phyloP scores from a whole-genome alignment of 1,284 basidiomycete genomes.

The Marasmius tenuissimus region DNA sequence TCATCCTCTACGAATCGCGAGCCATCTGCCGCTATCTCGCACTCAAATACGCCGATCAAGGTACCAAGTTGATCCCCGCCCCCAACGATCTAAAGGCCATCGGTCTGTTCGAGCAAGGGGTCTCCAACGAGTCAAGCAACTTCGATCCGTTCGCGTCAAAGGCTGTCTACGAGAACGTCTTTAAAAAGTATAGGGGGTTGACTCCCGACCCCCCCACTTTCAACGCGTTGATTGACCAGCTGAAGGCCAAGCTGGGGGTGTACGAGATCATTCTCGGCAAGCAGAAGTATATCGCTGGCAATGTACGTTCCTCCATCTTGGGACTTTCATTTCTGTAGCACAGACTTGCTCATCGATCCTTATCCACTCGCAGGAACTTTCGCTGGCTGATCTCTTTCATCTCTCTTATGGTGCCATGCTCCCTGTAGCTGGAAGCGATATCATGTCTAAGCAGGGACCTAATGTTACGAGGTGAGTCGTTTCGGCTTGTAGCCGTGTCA shows the following conservation, averaged over 20 bases:
- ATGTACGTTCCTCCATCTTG: constrained; percentile 30
- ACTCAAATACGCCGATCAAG: constrained; percentile 29
- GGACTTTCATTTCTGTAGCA: not conserved
- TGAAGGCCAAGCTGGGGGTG: constrained; percentile 41
- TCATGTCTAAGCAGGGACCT: not conserved
- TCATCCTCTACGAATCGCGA: constrained; percentile 38
- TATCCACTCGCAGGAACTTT: not conserved
- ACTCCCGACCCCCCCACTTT: constrained; percentile 20
- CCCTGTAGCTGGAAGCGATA: not conserved
- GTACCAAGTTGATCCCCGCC: constrained; percentile 16
- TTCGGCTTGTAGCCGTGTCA: not conserved
- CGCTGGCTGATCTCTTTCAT: not conserved
- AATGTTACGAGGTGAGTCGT: constrained; percentile 1
- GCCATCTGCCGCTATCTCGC: constrained; percentile 43
- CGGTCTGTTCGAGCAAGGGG: constrained; percentile 57
- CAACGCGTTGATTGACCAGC: constrained; percentile 24
- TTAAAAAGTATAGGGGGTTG: constrained; percentile 30
- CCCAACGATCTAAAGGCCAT: constrained; percentile 20
- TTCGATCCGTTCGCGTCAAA: constrained; percentile 46
- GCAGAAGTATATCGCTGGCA: constrained; percentile 51
- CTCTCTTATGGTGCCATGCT: not conserved
- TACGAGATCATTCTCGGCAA: constrained; percentile 54
- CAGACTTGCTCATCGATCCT: too few species aligned
- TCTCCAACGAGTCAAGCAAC: constrained; percentile 49
- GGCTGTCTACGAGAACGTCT: constrained; percentile 44